Evolutionary conservation across 805 yeast species (phyloP), one percentile per base, ranked within the genome.

Genomic region (Metschnikowia corniflorae): DNA sequence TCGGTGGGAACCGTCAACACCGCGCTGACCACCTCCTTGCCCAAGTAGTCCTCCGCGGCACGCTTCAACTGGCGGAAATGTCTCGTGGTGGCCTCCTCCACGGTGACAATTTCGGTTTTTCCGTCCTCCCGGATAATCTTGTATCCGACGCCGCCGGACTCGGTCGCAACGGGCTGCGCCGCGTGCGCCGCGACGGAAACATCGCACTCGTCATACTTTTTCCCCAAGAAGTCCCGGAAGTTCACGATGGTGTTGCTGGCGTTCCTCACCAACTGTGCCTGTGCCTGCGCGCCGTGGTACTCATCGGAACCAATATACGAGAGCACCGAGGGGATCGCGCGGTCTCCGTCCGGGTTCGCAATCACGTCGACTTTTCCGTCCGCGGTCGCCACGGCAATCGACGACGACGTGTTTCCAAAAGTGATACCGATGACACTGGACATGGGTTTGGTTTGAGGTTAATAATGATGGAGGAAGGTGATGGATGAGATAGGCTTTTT

Each of bases 321-420:
- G 44, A 93, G 74, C 42, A 85, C 84, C 19, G 97, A 84, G 44
- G 97, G 95, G 60, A 93, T 93, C 43, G 91, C 77, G 71, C 97
- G 86, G 69, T 93, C 97, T 64, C 98, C 98, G 59, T 93, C 98
- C 51, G 94, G 96, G 78, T 93, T 91, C 51, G 98, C 98, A 62
- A 93, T 91, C 50, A 93, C 95, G 59, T 93, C 97, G 47, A 87
- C 93, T 61, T 83, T 85, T 45, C 96, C 97, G 56, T 91, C 97
- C 49, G 70, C 63, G 44, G 75, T 68, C 50, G 89, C 84, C 55
- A 81, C 86, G 33, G 97, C 97, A 61, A 93, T 88, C 42, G 97
- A 86, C 33, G 97, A 84, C 43, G 95, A 78, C 32, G 95, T 83
- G 78, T 93, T 93, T 63, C 98, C 98, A 63, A 93, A 91, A 28